Evolutionary conservation across 768 basidiomycete species (phyloP).

Genomic region (Lactarius psammicola): DNA sequence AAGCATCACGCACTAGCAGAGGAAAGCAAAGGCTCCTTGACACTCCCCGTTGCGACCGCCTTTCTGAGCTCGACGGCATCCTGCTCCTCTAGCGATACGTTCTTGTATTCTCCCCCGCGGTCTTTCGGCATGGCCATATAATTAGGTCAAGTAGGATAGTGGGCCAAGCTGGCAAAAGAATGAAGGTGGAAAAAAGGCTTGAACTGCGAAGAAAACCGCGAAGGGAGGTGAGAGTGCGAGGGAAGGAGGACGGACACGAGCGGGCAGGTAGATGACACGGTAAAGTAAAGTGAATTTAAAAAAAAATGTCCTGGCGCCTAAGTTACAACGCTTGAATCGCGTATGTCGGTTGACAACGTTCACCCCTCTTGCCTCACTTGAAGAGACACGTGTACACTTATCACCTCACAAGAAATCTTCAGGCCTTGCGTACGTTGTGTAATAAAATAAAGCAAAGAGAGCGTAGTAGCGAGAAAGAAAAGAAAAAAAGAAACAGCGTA

Average conservation of each 20-base stretch:
- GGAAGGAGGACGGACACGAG: background rate
- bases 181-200: background rate
- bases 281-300: background rate
- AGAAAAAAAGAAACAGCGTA: conserved; percentile 1
- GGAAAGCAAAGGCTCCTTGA: conserved; percentile 32
- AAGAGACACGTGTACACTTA: background rate
- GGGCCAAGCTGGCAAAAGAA: background rate
- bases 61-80: conserved; percentile 57
- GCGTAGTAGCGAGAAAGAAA: background rate
- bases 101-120: conserved; percentile 30
- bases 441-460: conserved; percentile 1
- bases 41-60: conserved; percentile 43
- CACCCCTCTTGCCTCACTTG: background rate
- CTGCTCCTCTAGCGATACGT: conserved; percentile 35
- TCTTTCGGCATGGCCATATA: conserved; percentile 21
- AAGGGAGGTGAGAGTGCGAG: background rate
- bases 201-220: background rate
- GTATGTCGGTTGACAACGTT: too few relatives aligned
- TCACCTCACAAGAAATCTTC: background rate
- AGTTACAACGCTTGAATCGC: too few relatives aligned
- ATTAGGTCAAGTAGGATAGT: conserved; percentile 10
- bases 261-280: background rate
- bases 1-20: conserved; percentile 35
- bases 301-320: background rate
- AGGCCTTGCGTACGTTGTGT: background rate